phyloP scores from a whole-genome alignment of 2,329 filamentous ascomycete genomes.

The Escovopsis sp. region DNA sequence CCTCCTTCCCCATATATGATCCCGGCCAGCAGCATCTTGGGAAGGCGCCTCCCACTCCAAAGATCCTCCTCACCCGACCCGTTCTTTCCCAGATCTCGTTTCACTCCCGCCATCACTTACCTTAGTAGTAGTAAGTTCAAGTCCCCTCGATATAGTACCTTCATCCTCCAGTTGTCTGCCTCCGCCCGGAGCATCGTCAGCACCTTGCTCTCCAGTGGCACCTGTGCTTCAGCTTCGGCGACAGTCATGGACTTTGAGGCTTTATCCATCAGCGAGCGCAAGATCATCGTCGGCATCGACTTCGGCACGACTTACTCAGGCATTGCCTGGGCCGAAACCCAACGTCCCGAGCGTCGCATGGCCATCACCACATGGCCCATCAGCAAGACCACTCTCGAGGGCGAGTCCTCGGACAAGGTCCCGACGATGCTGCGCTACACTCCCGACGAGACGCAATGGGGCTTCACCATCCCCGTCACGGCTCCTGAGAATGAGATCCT shows the following conservation, averaged over 20 bases:
- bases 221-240: neutral
- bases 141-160: no score
- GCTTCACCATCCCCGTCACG: slow-evolving; percentile 25
- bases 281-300: slow-evolving; percentile 34
- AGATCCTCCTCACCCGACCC: no score
- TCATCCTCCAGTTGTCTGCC: no score
- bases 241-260: slow-evolving; percentile 20
- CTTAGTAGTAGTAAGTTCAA: no score
- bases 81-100: no score
- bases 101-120: no score
- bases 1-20: no score
- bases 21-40: no score
- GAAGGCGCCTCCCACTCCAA: no score
- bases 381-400: slow-evolving; percentile 18
- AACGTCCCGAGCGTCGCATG: slow-evolving; percentile 19
- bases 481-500: slow-evolving; percentile 22
- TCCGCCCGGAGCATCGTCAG: no score
- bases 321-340: slow-evolving; percentile 31
- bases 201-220: no score
- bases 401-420: slow-evolving; percentile 28
- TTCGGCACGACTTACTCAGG: slow-evolving; percentile 40
- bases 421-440: slow-evolving; percentile 29
- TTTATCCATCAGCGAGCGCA: slow-evolving; percentile 19
- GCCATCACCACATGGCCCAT: slow-evolving; percentile 28
- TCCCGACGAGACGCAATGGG: slow-evolving; percentile 25